Evolutionary conservation across 1,139 yeast genomes (phyloP), one percentile per base, ranked within the genome.

Genomic region (Debaryomyces subglobosus): DNA sequence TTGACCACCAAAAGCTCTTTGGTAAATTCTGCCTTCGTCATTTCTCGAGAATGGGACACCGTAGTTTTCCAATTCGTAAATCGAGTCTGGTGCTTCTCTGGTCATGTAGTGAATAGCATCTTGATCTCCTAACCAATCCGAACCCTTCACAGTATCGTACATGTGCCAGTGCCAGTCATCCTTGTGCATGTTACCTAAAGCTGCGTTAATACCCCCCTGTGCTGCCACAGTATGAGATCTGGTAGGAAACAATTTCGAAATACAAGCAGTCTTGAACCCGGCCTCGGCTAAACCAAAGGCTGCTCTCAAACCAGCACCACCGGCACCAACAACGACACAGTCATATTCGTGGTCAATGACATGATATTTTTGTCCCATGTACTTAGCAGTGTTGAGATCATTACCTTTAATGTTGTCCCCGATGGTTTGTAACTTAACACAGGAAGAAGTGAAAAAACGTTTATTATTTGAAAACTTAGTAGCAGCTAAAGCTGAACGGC

Each of bases 81-180:
- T 94, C 44, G 97, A 88, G 61, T 86, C 84, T 44, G 98, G 97
- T 21, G 99, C 99, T 75, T 94, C 98, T 70, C 92, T 85, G 54
- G 98, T 92, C 99, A 94, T 94, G 77, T 94, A 94, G 74, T 94
- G 98, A 68, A 94, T 94, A 50, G 98, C 97, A 67, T 94, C 98
- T 76, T 94, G 99, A 74, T 94, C 99, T 63, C 99, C 99, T 55
- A 94, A 84, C 99, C 99, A 94, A 77, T 94, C 99, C 12, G 97
- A 90, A 56, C 99, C 99, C 77, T 94, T 94, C 63, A 94, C 98
- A 64, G 99, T 94, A 68, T 94, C 99, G 74, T 92, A 92, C 97
- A 94, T 92, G 74, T 94, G 99, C 98, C 99, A 94, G 72, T 89
- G 96, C 99, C 99, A 94, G 77, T 92, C 94, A 72, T 94, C 99